A percentile compares a stretch with the other conserved stretches of the same genome.
Evolutionary conservation across 2,329 filamentous ascomycete genomes (phyloP).

Genomic region (Pseudocercospora pini-densiflorae): DNA sequence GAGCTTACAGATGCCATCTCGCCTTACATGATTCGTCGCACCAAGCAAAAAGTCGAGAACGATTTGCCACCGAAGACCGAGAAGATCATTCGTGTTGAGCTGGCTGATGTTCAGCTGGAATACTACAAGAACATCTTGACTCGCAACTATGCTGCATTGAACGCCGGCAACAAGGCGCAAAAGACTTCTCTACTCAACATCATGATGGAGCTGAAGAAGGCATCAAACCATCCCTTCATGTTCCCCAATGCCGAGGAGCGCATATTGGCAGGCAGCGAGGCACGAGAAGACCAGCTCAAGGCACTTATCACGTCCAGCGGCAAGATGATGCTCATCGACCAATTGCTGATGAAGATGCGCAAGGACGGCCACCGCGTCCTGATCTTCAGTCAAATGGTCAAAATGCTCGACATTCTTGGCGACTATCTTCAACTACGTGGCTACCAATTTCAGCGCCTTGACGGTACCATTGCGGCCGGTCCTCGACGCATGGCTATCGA

Average conservation of each 20-base stretch:
- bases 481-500: slow-evolving; percentile 93
- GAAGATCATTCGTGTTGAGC: slow-evolving; percentile 97
- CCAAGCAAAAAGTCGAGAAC: slow-evolving; percentile 96
- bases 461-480: slow-evolving; percentile 89
- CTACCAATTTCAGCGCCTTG: slow-evolving; percentile 93
- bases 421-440: slow-evolving; percentile 92
- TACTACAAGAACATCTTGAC: slow-evolving; percentile 99
- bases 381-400: slow-evolving; percentile 99
- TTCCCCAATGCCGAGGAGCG: slow-evolving; percentile 92
- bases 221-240: slow-evolving; percentile 98
- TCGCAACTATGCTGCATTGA: slow-evolving; percentile 91
- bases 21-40: slow-evolving; percentile 92
- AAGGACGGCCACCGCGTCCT: slow-evolving; percentile 93
- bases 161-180: slow-evolving; percentile 85
- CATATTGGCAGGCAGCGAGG: slow-evolving; percentile 74
- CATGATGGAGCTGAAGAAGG: slow-evolving; percentile 99
- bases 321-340: slow-evolving; percentile 99
- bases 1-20: slow-evolving; percentile 85
- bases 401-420: slow-evolving; percentile 93
- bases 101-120: slow-evolving; percentile 94
- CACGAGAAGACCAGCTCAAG: slow-evolving; percentile 88
- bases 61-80: slow-evolving; percentile 96
- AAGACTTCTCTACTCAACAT: slow-evolving; percentile 97
- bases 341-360: slow-evolving; percentile 90
- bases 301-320: slow-evolving; percentile 95